Conservation (phyloP, 768 basidiomycete genomes). For the Fomitopsis serialis region DNA sequence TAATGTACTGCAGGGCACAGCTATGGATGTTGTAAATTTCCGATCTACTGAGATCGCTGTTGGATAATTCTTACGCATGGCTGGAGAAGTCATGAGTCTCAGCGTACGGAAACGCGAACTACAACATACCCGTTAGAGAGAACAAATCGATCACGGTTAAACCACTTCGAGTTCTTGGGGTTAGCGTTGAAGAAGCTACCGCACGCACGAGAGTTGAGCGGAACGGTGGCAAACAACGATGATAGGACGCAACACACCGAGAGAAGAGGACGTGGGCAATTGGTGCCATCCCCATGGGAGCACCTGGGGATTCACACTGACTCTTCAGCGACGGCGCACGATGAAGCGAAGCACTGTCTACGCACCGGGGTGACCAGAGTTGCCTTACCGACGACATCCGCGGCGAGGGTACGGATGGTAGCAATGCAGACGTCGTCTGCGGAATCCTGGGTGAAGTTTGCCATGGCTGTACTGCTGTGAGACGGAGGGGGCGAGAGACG, state of each 20-base stretch:
- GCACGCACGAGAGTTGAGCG: background rate
- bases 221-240: background rate
- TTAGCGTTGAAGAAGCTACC: conserved; percentile 81
- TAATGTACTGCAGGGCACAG: conserved; percentile 89
- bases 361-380: conserved; percentile 89
- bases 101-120: background rate
- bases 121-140: conserved; percentile 83
- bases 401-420: conserved; percentile 73
- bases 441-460: conserved; percentile 29
- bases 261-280: conserved; percentile 78
- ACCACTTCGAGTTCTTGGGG: conserved; percentile 87
- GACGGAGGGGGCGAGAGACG: conserved; percentile 8
- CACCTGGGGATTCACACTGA: conserved; percentile 42
- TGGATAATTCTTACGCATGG: conserved; percentile 57
- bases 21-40: conserved; percentile 32
- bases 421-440: conserved; percentile 58
- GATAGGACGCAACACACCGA: conserved; percentile 47
- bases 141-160: conserved; percentile 95
- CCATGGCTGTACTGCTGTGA: conserved; percentile 29
- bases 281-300: conserved; percentile 92
- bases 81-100: conserved; percentile 30
- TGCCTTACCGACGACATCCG: conserved; percentile 80
- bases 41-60: background rate
- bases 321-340: background rate
- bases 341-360: background rate